Evolutionary conservation across 108 stramenopile species (phyloP), one percentile per base, ranked within the genome.

Genomic region (Parmales sp.): DNA sequence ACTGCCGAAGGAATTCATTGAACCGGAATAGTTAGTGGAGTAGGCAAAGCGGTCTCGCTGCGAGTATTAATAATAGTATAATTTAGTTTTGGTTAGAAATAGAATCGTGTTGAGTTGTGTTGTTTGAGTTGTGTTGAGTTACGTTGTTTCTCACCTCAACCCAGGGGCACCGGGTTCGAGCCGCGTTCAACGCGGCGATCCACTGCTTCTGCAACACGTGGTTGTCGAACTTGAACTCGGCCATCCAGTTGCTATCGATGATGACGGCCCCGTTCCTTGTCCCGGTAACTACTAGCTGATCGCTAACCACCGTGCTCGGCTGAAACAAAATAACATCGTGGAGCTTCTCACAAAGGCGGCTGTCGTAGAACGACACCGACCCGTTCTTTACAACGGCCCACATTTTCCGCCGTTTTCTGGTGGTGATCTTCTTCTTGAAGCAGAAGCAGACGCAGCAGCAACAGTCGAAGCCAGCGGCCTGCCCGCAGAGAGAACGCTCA

Each of bases 361-460:
- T 20, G 54, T 60, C 36, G 54, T 60, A 60, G 16, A 60, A 60
- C 13, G 28, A 28, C 31, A 60, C 13, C 31, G 26, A 60, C 7
- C 29, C 18, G 26, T 60, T 60, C 54, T 60, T 60, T 6, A 60
- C 13, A 3, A 60, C 20, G 54, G n/a, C 54, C 54, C 54, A 60
- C 9, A 60, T 3, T 2, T 34, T 3, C 2, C 26, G 13, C 54
- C 54, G 54, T 16, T 34, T 28, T 34, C 36, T 60, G 54, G 36
- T 60, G 54, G 54, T 60, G 54, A 34, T 34, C 26, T 60, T 60
- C 54, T 60, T 60, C 13, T 34, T 28, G 54, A 60, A 60, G 54
- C 54, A 60, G 54, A 60, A 60, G 54, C 54, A 60, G 54, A 60
- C 54, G 26, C 54, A 60, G 54, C 54, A 60, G 54, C 54, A 60